Evolutionary conservation across 352 stramenopile species (phyloP).

Genomic region (Aphanomyces cochlioides): DNA sequence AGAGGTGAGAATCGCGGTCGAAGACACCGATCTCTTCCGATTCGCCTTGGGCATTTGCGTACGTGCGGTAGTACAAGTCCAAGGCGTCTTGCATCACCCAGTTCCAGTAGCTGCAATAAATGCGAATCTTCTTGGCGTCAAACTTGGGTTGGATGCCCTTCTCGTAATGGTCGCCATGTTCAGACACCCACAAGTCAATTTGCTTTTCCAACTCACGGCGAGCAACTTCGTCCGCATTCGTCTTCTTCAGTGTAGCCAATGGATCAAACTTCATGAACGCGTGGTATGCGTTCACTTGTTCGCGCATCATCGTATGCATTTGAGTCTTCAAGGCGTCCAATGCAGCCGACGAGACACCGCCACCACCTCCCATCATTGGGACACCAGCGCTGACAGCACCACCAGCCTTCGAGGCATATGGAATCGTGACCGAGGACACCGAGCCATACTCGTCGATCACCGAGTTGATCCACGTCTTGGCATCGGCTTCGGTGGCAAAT

Average conservation of each 20-base stretch:
- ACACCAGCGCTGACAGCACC: not conserved
- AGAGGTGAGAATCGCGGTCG: too few relatives aligned
- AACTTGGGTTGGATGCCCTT: constrained; percentile 52
- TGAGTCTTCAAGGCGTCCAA: not conserved
- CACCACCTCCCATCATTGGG: not conserved
- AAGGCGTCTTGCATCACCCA: constrained; percentile 65
- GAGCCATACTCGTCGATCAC: constrained; percentile 70
- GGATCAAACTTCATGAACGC: constrained; percentile 1
- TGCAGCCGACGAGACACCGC: not conserved
- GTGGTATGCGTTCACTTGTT: not conserved
- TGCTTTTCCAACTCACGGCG: constrained; percentile 34
- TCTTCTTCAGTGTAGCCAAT: constrained; percentile 39
- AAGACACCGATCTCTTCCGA: too few relatives aligned
- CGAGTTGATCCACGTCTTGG: constrained; percentile 74
- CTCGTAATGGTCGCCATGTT: constrained; percentile 55
- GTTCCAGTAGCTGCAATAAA: constrained; percentile 77
- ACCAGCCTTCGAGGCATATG: constrained; percentile 33
- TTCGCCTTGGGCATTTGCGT: too few relatives aligned
- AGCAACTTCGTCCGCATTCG: constrained; percentile 39
- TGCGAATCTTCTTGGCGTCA: constrained; percentile 60
- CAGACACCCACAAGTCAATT: constrained; percentile 44
- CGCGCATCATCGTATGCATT: not conserved
- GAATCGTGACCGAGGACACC: constrained; percentile 50
- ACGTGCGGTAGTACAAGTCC: constrained; percentile 47
- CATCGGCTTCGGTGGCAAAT: constrained; percentile 50